Evolutionary conservation across 2,329 filamentous ascomycete species (phyloP), one percentile per base, ranked within the genome.

Genomic region (Seiridium unicorne): DNA sequence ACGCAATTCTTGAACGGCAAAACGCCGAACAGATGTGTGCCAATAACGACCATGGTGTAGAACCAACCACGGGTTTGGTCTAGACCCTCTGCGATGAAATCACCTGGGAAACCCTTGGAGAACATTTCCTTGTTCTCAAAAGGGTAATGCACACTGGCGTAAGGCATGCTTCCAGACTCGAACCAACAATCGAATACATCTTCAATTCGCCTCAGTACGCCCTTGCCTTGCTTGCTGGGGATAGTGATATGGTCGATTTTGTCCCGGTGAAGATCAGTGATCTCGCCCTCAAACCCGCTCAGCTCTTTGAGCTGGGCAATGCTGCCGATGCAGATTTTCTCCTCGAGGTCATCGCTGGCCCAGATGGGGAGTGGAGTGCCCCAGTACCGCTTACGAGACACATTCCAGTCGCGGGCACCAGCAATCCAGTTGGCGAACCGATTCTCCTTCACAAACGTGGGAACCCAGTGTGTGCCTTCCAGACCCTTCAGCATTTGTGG

Each of bases 131-230:
- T 85, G 70, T 95, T 95, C 76, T 94, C 90, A 71, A 97, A 97
- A 5, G 93, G 93, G 72, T 96, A 97, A 74, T 97, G 93, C 63
- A 90, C 87, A 65, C 89, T 93, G 47, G 92, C 91, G 72, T 96
- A 97, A 2, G 93, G 93, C 93, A 97, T 97, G 72, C 90, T 93
- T 62, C 93, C 93, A 48, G 93, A 97, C 76, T 97, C 93, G 64
- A 97, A 96, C 93, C 93, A 97, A 73, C 93, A 97, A 77, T 97
- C 93, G 68, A 97, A 97, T 4, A 97, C 92, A 73, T 97, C 93
- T 56, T 92, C 89, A 8, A 95, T 84, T 66, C 93, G 88, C 68
- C 84, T 88, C 63, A 97, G 79, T n/a, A 84, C 81, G 26, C 93
- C 93, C 71, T 94, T 96, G 66, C 93, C 93, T 76, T 89, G 84